Evolutionary conservation across 768 basidiomycete species (phyloP), one percentile per base, ranked within the genome.

Genomic region (Lactifluus subvellereus): DNA sequence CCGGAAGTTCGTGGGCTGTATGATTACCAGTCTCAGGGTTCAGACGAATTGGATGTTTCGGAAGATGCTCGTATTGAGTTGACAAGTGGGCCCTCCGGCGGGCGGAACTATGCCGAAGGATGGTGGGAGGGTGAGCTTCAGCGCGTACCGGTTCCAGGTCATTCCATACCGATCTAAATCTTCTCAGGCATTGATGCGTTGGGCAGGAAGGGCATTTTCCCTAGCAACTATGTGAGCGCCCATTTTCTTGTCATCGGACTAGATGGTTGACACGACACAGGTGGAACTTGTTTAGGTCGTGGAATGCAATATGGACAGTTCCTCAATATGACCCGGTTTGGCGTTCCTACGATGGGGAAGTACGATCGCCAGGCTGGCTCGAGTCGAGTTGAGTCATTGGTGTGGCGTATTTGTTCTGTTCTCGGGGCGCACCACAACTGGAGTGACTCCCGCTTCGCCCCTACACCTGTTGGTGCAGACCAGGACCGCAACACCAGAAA

Each of bases 201-300:
- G 60, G 86, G 89, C 58, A 77, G 72, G 71, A 89, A 83, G 73
- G 90, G 90, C 6, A 90, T 92, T 69, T 93, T 93, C 76, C 91
- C 91, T 32, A 90, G 87, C 74, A 91, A 90, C 75, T 92, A 92
- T 79, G 91, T 92, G 74, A 74, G 89, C 80, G 54, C 63, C 63
- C 59, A 57, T 62, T 55, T 66, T 54, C 40, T 54, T 59, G 64
- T 53, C 57, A 61, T 50, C 64, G 45, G 54, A 54, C 55, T 57
- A 50, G 58, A 56, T 52, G 57, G 55, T 58, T 67, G 51, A 56
- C 40, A 62, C 55, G 52, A 47, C 60, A 54, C 70, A 84, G 84
- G 84, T 85, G 61, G 80, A 85, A 72, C 68, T 74, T 66, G 70
- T 72, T 56, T 66, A 67, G 63, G 43, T 57, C 49, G 57, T 54